Evolutionary conservation across 768 basidiomycete genomes (phyloP), one percentile per base, ranked within the genome.

Genomic region (Boletellus emodensis): DNA sequence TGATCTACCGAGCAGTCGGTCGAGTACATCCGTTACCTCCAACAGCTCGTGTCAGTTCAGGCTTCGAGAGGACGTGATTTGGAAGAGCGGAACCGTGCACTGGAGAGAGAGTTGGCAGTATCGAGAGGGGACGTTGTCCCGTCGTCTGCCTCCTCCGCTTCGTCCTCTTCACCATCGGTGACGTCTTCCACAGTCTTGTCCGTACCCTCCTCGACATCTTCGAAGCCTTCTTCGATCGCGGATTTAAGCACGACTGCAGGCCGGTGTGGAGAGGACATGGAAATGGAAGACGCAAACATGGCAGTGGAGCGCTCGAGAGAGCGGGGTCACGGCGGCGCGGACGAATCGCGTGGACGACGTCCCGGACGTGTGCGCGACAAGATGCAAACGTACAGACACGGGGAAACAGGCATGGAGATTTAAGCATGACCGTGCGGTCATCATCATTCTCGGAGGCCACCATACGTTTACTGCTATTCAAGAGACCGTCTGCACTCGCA

Each of bases 11-110:
- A 5, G 20, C 48, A 77, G 72, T 76, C 75, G 39, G 75, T 77
- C 48, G 76, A 77, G 46, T 77, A 77, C 45, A 77, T 77, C 49
- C 79, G 89, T 49, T 92, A 90, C 66, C 80, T 93, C 11, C 90
- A 93, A 63, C 90, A 92, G 57, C 83, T 93, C 46, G 90, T 93
- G 10, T 81, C 78, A 3, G 85, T 83, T 0, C 90, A 92, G 60
- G 87, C 87, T 4, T 79, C 78, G 38, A 75, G 90, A 10, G 91
- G 90, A 64, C 73, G 86, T 36, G 88, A 90, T 60, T 74, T 93
- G 43, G 90, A 93, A 66, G 77, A 78, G 44, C 82, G 86, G 67
- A 77, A 91, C 34, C 76, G 78, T 40, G 63, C 54, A 40, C 32
- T 70, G 46, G 67, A 70, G 42, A 39, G 51, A n/a, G 67, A 71